Conservation (phyloP, 2,329 filamentous ascomycete genomes). For the Neospermospora avenae region DNA sequence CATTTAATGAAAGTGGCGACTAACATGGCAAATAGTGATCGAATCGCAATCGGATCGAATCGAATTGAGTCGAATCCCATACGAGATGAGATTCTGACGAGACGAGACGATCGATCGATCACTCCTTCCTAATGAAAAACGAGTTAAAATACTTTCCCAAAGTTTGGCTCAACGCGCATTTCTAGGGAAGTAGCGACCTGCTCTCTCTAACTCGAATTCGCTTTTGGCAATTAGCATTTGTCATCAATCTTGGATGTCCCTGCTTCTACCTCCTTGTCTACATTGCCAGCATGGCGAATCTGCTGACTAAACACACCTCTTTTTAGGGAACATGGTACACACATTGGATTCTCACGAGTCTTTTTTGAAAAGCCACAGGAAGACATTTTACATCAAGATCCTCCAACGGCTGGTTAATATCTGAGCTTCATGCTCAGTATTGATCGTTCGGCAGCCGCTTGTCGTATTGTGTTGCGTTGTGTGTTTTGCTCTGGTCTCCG, state of each 20-base stretch:
- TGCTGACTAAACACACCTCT: not conserved
- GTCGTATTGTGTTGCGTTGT: too few relatives aligned
- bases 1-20: slow-evolving; percentile 16
- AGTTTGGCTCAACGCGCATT: not conserved
- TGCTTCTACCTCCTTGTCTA: not conserved
- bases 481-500: slow-evolving; percentile 13
- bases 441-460: slow-evolving; percentile 16
- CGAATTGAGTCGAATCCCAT: slow-evolving; percentile 25
- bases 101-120: slow-evolving; percentile 26
- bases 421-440: slow-evolving; percentile 12
- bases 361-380: too few relatives aligned
- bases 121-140: slow-evolving; percentile 7
- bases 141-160: not conserved
- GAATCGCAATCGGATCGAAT: slow-evolving; percentile 25
- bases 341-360: not conserved
- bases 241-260: not conserved
- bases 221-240: not conserved
- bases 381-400: too few relatives aligned
- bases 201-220: not conserved
- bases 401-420: not conserved
- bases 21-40: slow-evolving; percentile 32
- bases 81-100: slow-evolving; percentile 18
- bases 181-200: not conserved
- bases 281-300: slow-evolving; percentile 13
- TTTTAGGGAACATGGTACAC: not conserved